Evolutionary conservation across 768 basidiomycete species (phyloP), one percentile per base, ranked within the genome.

Genomic region (Russula sp.): DNA sequence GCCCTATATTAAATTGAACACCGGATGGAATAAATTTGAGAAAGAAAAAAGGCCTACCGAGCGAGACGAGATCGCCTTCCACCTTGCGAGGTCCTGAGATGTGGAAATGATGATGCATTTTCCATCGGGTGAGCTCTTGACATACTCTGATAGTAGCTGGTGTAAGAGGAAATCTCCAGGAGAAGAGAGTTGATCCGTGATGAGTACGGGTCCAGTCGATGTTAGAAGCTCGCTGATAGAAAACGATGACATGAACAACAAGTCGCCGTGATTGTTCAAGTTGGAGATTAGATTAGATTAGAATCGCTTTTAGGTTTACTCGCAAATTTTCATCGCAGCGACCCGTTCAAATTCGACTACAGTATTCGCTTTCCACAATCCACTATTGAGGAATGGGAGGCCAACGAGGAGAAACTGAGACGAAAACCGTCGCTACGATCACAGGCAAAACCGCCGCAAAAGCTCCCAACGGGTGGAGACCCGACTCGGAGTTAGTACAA

Each of bases 91-190:
- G 52, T 79, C 79, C 62, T 84, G 82, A 0, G 84, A 84, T 9
- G 84, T 77, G 5, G 87, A 84, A 8, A 91, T 72, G 6, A 91
- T 71, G 48, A 86, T 73, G 48, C 79, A 78, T 52, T 72, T 75
- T 1, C 79, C 71, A 9, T 63, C 59, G 36, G 57, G 46, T 5
- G 36, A 55, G 50, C 72, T 67, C 72, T 88, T 90, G 48, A 88
- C 73, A 62, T 85, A 81, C 3, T 77, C 68, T 24, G 77, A 72
- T 5, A 92, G 67, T 50, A 78, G 74, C 13, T 78, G 78, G 65
- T 89, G 84, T 1, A 92, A 77, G 11, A 91, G 69, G 68, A 92
- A 92, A 64, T 90, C 88, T 13, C 84, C 87, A 2, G 90, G 86
- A 0, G 90, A 82, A 0, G 79, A 76, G 0, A 92, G 77, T 56